A percentile compares a stretch with the other conserved stretches of the same genome.
These are phyloP conservation scores for Aspergillus phoenicis DNA, from an alignment of 2,329 filamentous ascomycete genomes.

Conservation along the genomic window DNA sequence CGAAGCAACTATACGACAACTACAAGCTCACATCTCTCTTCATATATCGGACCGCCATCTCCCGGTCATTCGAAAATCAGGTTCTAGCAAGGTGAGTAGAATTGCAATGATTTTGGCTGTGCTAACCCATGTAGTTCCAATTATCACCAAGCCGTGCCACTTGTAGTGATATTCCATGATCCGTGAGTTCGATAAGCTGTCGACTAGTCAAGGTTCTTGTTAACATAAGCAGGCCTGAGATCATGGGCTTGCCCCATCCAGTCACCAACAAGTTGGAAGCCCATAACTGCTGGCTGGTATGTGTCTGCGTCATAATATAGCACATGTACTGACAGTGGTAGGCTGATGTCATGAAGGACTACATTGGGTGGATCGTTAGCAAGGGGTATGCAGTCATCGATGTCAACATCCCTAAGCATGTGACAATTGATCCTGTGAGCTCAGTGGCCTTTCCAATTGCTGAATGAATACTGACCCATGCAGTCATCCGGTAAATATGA, in stretches of 20 bases:
- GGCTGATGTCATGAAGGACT: conserved; percentile 79
- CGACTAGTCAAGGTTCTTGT: conserved; percentile 9
- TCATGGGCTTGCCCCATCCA: conserved; percentile 67
- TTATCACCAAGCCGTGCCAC: conserved; percentile 65
- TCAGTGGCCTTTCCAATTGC: background rate
- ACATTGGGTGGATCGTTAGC: conserved; percentile 80
- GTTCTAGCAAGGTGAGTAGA: conserved; percentile 70
- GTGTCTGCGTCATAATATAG: conserved; percentile 40
- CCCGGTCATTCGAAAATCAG: conserved; percentile 81
- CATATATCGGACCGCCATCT: conserved; percentile 72
- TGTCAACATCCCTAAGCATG: conserved; percentile 81
- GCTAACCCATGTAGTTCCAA: conserved; percentile 53
- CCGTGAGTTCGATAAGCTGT: conserved; percentile 59
- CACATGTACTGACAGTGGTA: conserved; percentile 46
- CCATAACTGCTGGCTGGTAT: conserved; percentile 86
- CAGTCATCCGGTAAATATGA: conserved; percentile 44
- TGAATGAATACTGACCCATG: conserved; percentile 17
- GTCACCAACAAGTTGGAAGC: conserved; percentile 74
- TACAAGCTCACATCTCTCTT: conserved; percentile 78
- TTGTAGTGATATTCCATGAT: conserved; percentile 88
- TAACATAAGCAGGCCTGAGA: conserved; percentile 61
- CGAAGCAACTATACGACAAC: conserved; percentile 68
- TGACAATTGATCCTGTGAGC: conserved; percentile 64
- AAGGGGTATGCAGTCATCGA: conserved; percentile 84
- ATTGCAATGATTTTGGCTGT: background rate